These are phyloP conservation scores for Zymoseptoria passerinii DNA, from an alignment of 2,329 filamentous ascomycete species.

Conservation along the genomic window DNA sequence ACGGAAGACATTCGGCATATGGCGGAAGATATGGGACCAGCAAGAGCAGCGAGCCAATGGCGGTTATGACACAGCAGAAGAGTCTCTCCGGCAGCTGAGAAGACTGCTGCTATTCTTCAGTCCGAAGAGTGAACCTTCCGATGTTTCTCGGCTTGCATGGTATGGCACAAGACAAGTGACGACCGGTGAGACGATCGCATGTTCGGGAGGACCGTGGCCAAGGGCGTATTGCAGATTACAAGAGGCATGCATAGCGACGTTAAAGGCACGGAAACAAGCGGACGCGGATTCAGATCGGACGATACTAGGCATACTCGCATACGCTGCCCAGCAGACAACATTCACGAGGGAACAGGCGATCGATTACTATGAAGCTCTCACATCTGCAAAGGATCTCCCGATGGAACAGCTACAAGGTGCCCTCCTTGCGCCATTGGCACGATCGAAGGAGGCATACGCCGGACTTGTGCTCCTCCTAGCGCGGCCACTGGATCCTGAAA, in stretches of 20 bases:
- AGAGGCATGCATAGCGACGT: conserved; percentile 27
- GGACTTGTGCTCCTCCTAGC: conserved; percentile 23
- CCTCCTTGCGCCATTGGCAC: conserved; percentile 26
- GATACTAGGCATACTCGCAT: conserved; percentile 23
- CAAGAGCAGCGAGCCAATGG: conserved; percentile 32
- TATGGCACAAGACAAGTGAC: conserved; percentile 34
- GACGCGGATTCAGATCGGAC: conserved; percentile 17
- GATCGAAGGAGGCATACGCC: conserved; percentile 18
- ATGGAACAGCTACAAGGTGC: conserved; percentile 23
- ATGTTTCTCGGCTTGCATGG: conserved; percentile 34
- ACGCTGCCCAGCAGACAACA: conserved; percentile 30
- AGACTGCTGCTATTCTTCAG: conserved; percentile 39
- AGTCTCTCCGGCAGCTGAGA: conserved; percentile 35
- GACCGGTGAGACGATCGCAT: conserved; percentile 18
- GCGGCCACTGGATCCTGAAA: conserved; percentile 20
- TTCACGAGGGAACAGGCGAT: conserved; percentile 18
- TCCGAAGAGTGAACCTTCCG: conserved; percentile 28
- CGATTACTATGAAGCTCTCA: conserved; percentile 27
- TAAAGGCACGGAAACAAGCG: conserved; percentile 13
- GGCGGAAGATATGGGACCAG: conserved; percentile 56
- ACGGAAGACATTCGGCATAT: conserved; percentile 47
- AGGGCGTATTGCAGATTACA: conserved; percentile 36
- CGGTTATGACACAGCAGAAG: conserved; percentile 32
- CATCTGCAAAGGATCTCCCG: conserved; percentile 13
- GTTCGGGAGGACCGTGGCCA: conserved; percentile 32